Conservation (phyloP, 371 early-diverging fungal species). For the Parasitella parasitica region DNA sequence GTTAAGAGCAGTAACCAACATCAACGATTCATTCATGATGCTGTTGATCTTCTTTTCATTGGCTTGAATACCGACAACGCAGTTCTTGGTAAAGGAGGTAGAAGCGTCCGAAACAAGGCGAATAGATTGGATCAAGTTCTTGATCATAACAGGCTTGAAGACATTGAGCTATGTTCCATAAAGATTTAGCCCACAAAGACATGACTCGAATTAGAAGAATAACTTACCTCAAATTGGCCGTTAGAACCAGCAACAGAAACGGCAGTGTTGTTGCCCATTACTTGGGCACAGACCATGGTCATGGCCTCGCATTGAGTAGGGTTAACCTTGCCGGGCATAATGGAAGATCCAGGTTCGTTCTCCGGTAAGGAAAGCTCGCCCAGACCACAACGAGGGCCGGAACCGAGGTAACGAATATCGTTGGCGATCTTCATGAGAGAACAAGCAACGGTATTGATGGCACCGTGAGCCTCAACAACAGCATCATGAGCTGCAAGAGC, state of each 20-base stretch:
- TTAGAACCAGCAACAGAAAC: constrained; percentile 81
- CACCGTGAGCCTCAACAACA: constrained; percentile 84
- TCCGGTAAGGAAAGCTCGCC: constrained; percentile 86
- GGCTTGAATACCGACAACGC: constrained; percentile 81
- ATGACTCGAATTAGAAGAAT: background rate
- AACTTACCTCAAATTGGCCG: constrained; percentile 80
- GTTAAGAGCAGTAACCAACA: constrained; percentile 91
- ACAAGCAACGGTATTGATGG: constrained; percentile 80
- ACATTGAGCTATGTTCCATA: constrained; percentile 70
- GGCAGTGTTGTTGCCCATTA: constrained; percentile 86
- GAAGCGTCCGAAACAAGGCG: constrained; percentile 78
- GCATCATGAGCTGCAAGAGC: constrained; percentile 91
- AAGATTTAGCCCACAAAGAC: background rate
- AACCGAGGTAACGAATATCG: constrained; percentile 87
- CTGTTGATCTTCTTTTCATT: constrained; percentile 73
- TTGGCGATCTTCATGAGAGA: constrained; percentile 92
- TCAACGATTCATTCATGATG: constrained; percentile 76
- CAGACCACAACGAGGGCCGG: constrained; percentile 90
- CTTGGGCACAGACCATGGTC: constrained; percentile 93
- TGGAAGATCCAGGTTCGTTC: constrained; percentile 91
- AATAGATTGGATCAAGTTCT: constrained; percentile 81
- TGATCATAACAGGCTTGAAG: constrained; percentile 91
- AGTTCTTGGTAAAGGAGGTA: constrained; percentile 80
- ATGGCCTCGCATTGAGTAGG: constrained; percentile 93
- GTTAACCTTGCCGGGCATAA: constrained; percentile 95